phyloP scores from a whole-genome alignment of 116 monocot genomes.

The Trichopus zeylanicus region DNA sequence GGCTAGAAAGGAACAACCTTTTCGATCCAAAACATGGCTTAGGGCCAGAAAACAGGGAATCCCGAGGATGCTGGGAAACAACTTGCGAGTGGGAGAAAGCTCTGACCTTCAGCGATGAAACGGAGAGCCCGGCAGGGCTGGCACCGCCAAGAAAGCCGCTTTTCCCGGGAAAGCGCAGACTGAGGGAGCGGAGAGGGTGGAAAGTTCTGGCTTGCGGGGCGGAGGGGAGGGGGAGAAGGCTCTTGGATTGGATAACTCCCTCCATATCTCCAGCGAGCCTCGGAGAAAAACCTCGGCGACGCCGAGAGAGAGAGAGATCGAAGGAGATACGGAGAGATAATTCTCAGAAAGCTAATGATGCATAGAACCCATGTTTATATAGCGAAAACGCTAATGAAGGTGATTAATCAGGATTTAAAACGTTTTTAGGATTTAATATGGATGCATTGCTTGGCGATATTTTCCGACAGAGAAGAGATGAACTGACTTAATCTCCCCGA shows the following conservation, averaged over 20 bases:
- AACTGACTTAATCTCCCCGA: no score
- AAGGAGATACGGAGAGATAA: background rate
- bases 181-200: constrained; percentile 18
- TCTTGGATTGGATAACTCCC: constrained; percentile 19
- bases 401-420: no score
- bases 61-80: background rate
- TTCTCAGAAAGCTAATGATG: background rate
- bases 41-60: background rate
- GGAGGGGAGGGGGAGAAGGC: constrained; percentile 36
- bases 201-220: constrained; percentile 19
- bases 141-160: background rate
- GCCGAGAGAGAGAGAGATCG: background rate
- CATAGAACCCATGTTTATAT: background rate
- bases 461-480: no score
- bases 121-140: no score
- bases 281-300: background rate
- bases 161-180: constrained; percentile 10
- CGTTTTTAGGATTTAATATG: no score
- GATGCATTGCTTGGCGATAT: no score
- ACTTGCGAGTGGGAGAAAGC: constrained; percentile 11
- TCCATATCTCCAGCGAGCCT: constrained; percentile 14
- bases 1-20: constrained; percentile 11
- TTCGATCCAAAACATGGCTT: background rate
- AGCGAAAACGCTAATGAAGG: no score
- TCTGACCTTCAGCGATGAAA: constrained; percentile 6